Evolutionary conservation across 495 filamentous ascomycete species (phyloP).

Genomic region (Penicillium cataractarum): DNA sequence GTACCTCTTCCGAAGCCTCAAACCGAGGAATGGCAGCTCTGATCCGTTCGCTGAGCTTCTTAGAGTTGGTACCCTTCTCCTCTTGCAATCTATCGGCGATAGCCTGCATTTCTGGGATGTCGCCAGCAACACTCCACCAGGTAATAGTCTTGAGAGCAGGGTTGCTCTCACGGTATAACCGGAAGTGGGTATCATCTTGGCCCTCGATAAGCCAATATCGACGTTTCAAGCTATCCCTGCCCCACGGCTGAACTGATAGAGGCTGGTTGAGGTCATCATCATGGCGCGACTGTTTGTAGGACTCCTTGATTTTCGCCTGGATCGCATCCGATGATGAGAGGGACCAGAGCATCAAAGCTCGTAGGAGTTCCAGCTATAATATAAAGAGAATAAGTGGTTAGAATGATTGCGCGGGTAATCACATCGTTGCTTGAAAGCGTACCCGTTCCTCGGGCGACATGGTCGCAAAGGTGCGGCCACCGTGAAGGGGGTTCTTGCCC

Average conservation of each 20-base stretch:
- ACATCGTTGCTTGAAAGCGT: conserved; percentile 34
- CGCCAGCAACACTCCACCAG: conserved; percentile 93
- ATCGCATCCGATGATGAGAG: conserved; percentile 87
- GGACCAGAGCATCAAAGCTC: conserved; percentile 83
- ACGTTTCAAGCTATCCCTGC: conserved; percentile 84
- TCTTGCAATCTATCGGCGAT: conserved; percentile 74
- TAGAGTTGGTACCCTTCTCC: conserved; percentile 79
- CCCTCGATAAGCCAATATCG: conserved; percentile 94
- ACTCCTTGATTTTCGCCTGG: conserved; percentile 76
- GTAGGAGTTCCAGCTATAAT: conserved; percentile 77
- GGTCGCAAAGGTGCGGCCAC: conserved; percentile 73
- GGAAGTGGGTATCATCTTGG: conserved; percentile 88
- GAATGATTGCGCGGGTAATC: conserved; percentile 14
- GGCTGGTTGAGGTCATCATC: conserved; percentile 93
- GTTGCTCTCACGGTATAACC: conserved; percentile 94
- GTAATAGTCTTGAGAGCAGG: conserved; percentile 73
- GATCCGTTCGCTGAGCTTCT: conserved; percentile 76
- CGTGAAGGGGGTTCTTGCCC: conserved; percentile 79
- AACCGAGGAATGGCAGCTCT: conserved; percentile 85
- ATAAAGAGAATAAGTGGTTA: conserved; percentile 21
- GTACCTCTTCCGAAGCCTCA: conserved; percentile 88
- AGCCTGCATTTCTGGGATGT: conserved; percentile 79
- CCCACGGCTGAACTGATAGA: conserved; percentile 93
- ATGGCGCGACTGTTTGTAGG: conserved; percentile 86
- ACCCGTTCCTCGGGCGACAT: conserved; percentile 83